Evolutionary conservation across 176 grass and related monocot genomes (phyloP).

Genomic region (Bothriochloa decipiens): DNA sequence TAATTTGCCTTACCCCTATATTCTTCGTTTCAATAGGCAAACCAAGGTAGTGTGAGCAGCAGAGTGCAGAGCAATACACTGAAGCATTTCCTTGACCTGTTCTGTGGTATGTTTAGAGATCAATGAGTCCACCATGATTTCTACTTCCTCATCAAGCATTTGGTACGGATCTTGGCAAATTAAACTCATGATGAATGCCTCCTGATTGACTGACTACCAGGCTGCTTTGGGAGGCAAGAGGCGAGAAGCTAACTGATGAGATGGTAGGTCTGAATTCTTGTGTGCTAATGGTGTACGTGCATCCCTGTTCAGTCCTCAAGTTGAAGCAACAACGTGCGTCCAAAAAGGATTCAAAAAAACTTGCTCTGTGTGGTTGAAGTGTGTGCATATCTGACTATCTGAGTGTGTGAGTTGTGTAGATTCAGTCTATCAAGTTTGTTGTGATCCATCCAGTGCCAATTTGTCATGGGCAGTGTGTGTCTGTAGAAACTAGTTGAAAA

Average conservation of each 20-base stretch:
- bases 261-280: not conserved
- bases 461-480: not conserved
- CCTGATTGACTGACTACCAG: conserved; percentile 27
- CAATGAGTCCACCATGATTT: not conserved
- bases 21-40: conserved; percentile 15
- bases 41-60: not conserved
- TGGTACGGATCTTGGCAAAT: not conserved
- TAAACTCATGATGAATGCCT: not conserved
- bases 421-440: not conserved
- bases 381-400: not conserved
- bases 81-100: conserved; percentile 32
- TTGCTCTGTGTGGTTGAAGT: not conserved
- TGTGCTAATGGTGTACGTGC: not conserved
- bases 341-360: not conserved
- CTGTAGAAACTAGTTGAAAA: not conserved
- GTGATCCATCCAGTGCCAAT: not conserved
- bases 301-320: not conserved
- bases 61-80: conserved; percentile 25
- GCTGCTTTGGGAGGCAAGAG: conserved; percentile 48
- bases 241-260: not conserved
- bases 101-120: conserved; percentile 32
- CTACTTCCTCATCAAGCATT: not conserved
- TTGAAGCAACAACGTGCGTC: not conserved
- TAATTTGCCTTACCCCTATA: not conserved
- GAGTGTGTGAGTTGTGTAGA: not conserved